Base-by-base conservation (phyloP, 768 basidiomycete genomes). In the Mycena alexandri region DNA sequence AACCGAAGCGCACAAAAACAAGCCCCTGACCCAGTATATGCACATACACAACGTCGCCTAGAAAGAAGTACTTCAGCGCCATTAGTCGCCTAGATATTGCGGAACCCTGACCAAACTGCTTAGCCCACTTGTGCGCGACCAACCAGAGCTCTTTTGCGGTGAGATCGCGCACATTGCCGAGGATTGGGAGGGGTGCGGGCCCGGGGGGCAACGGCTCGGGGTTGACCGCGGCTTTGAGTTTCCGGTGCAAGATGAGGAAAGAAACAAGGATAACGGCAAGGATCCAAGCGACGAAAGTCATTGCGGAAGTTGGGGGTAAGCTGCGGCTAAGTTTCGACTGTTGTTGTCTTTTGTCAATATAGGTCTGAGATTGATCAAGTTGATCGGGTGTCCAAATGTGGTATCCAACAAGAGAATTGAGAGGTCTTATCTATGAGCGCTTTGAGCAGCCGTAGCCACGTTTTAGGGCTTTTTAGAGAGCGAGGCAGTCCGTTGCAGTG, bases 21-120 rank as follows among this genome's bases (percentile, higher is more conserved):
- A 94, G 84, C 3, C 86, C 85, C 67, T 91, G 87, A 0, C 91
- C 90, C 51, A 91, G 81, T 24, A 91, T 77, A 70, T 89, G 88
- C 41, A 93, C 76, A 72, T 91, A 89, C 0, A 89, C 86, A 71
- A 93, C 79, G 53, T 85, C 86, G 53, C 92, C 92, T 63, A 52
- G 41, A 9, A 11, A 52, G 43, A 14, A 11, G 38, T 14, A 9
- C 65, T 56, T 48, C 65, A 63, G 58, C 24, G 51, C 25, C 68
- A 13, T 41, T n/a, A 67, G 65, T 17, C 63, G 71, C 53, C 41
- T 13, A 57, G 63, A 46, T 17, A 54, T 71, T 19, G 60, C 47
- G 34, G 44, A 44, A 24, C 65, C 3, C 57, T 69, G 57, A 91
- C 91, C 91, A 67, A 89, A 91, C 64, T 84, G 75, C 66, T 85